Base-by-base conservation (phyloP, 1,284 basidiomycete species). In the Cryptococcus deneoformans region DNA sequence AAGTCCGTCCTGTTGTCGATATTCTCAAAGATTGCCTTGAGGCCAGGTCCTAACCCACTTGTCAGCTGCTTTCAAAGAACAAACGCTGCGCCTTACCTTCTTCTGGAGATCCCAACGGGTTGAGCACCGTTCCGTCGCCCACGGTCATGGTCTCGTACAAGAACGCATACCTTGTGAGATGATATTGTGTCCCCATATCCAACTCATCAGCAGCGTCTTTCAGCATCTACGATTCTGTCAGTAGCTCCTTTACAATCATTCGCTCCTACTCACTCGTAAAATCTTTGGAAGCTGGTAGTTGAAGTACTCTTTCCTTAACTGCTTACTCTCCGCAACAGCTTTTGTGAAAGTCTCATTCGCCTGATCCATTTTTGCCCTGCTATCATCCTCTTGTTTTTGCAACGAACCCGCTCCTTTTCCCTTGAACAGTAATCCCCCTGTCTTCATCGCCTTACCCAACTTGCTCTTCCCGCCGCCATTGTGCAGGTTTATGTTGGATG, bases 161-260 rank as follows among this genome's bases (percentile, higher is more conserved):
- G 79, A 92, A 97, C 0, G 93, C 91, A 75, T 96, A 99, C 71
- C 94, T 84, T 1, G 91, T 88, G 46, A 99, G 82, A 77, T 99
- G 95, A 76, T 97, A 99, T 77, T 99, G 95, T 10, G 90, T 91
- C 12, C 94, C 96, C 46, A 97, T 82, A 75, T 99, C 96, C 59
- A 98, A 87, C 77, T 99, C 96, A 68, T 98, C 94, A 10, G 90
- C 86, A 65, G 90, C 90, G 74, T 98, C 94, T 76, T 98, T 98
- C 57, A 99, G 81, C n/a, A 89, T 84, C 91, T 94, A 67, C 37
- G 44, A 11, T 29, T 9, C 42, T n/a, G 14, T 52, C 14, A 52
- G 46, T 29, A 42, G 44, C 16, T 45, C 5, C 10, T 44, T 47
- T 29, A 53, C 34, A 20, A 6, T n/a, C 43, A n/a, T 44, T 44